phyloP scores from a whole-genome alignment of 495 filamentous ascomycete species.

The Penicillium manginii region DNA sequence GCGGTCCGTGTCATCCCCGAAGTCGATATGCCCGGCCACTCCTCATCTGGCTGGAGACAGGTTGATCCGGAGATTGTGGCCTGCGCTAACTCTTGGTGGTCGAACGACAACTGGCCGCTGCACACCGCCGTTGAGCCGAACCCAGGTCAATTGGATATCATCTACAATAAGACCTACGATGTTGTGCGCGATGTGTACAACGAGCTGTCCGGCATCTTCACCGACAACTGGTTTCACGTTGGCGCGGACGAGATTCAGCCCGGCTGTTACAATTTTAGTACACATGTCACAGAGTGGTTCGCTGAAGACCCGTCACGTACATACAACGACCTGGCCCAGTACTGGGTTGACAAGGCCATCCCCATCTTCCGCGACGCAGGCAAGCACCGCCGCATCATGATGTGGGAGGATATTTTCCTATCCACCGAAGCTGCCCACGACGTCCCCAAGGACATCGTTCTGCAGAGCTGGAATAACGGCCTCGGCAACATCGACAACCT shows the following conservation, averaged over 20 bases:
- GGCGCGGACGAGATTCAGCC: slow-evolving; percentile 58
- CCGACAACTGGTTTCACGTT: slow-evolving; percentile 58
- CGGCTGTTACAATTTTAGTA: slow-evolving; percentile 59
- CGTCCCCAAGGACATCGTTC: slow-evolving; percentile 55
- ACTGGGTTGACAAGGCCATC: slow-evolving; percentile 58
- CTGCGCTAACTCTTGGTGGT: slow-evolving; percentile 60
- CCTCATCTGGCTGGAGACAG: slow-evolving; percentile 57
- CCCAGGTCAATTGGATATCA: slow-evolving; percentile 60
- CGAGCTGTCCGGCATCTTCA: slow-evolving; percentile 55
- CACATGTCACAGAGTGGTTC: slow-evolving; percentile 49
- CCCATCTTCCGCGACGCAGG: slow-evolving; percentile 52
- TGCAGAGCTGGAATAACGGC: slow-evolving; percentile 61
- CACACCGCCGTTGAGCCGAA: slow-evolving; percentile 61
- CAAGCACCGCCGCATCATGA: slow-evolving; percentile 50
- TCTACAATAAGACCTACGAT: slow-evolving; percentile 57
- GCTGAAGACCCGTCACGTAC: slow-evolving; percentile 52
- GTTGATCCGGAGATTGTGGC: slow-evolving; percentile 55
- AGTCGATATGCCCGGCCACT: slow-evolving; percentile 57
- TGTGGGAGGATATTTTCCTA: slow-evolving; percentile 60
- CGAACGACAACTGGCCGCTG: slow-evolving; percentile 52
- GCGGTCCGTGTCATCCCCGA: slow-evolving; percentile 55
- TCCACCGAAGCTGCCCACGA: slow-evolving; percentile 44
- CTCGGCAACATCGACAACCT: slow-evolving; percentile 55
- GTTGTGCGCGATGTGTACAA: slow-evolving; percentile 55
- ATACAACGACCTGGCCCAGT: slow-evolving; percentile 55